Evolutionary conservation across 116 monocot species (phyloP).

Genomic region (Papilionanthe hybrid): DNA sequence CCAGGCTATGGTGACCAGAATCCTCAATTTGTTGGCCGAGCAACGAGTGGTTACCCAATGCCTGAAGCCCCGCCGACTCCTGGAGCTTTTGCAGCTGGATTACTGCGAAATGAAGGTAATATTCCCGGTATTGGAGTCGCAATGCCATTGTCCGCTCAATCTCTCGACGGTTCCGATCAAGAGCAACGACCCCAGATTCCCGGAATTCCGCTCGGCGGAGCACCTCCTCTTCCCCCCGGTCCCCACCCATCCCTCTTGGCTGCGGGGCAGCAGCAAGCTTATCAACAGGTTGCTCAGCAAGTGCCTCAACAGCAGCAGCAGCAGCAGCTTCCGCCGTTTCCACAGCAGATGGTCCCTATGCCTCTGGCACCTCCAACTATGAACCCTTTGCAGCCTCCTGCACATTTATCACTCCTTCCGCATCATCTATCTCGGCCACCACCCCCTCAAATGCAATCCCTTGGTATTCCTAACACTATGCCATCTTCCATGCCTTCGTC

Average conservation of each 20-base stretch:
- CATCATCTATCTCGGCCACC: conserved; percentile 58
- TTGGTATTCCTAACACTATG: conserved; percentile 22
- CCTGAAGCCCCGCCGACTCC: conserved; percentile 72
- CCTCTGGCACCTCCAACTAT: conserved; percentile 56
- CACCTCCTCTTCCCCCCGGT: conserved; percentile 95
- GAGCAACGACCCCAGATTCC: conserved; percentile 62
- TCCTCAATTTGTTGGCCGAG: conserved; percentile 27
- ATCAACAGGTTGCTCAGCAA: conserved; percentile 53
- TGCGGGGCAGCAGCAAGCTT: conserved; percentile 61
- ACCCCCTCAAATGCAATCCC: conserved; percentile 36
- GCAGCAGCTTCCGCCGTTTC: conserved; percentile 47
- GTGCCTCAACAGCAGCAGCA: conserved; percentile 52
- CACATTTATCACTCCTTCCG: conserved; percentile 46
- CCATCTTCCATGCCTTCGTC: conserved; percentile 43
- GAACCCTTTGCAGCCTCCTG: conserved; percentile 62
- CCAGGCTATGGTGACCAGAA: conserved; percentile 82
- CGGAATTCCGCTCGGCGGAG: conserved; percentile 37
- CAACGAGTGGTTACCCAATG: conserved; percentile 38
- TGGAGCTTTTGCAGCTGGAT: conserved; percentile 68
- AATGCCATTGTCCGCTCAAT: conserved; percentile 54
- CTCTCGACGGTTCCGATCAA: conserved; percentile 70
- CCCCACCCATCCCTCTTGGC: conserved; percentile 93
- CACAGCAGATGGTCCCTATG: conserved; percentile 57
- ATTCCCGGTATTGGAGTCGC: conserved; percentile 94
- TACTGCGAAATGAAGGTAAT: conserved; percentile 76